Conservation (phyloP, 75 land plant species). For the Azolla pinnata region DNA sequence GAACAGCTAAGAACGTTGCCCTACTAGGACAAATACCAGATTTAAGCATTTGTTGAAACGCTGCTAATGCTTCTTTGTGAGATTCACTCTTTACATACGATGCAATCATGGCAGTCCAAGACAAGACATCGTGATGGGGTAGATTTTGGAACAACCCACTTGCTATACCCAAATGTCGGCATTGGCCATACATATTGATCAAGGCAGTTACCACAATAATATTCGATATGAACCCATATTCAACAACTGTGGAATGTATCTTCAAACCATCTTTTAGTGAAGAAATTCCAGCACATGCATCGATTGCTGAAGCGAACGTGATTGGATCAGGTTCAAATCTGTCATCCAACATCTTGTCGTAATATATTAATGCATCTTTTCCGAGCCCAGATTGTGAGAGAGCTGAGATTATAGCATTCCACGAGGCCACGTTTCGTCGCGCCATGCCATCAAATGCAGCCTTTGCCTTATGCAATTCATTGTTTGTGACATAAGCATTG, state of each 20-base stretch:
- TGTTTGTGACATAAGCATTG: conserved; percentile 18
- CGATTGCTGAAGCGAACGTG: conserved; percentile 12
- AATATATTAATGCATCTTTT: conserved; percentile 19
- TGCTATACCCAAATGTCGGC: conserved; percentile 20
- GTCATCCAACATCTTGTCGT: conserved; percentile 4
- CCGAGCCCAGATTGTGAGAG: conserved; percentile 14
- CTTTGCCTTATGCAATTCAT: not conserved
- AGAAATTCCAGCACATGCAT: conserved; percentile 8
- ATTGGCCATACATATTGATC: conserved; percentile 25
- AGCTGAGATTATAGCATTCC: conserved; percentile 32
- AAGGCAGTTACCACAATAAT: conserved; percentile 11
- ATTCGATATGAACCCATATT: not conserved
- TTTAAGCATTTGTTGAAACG: conserved; percentile 23
- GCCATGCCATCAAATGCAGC: conserved; percentile 35
- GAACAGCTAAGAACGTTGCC: conserved; percentile 18
- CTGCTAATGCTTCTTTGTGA: conserved; percentile 15
- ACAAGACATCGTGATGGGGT: conserved; percentile 20
- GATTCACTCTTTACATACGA: conserved; percentile 33
- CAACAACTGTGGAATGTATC: not conserved
- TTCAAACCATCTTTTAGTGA: not conserved
- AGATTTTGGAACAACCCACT: conserved; percentile 7
- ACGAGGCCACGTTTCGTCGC: conserved; percentile 8
- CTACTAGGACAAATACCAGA: conserved; percentile 27
- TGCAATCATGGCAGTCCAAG: conserved; percentile 48
- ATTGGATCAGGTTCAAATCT: conserved; percentile 13